Evolutionary conservation across 345 rosid species (phyloP).

Genomic region (Mercurialis annua): DNA sequence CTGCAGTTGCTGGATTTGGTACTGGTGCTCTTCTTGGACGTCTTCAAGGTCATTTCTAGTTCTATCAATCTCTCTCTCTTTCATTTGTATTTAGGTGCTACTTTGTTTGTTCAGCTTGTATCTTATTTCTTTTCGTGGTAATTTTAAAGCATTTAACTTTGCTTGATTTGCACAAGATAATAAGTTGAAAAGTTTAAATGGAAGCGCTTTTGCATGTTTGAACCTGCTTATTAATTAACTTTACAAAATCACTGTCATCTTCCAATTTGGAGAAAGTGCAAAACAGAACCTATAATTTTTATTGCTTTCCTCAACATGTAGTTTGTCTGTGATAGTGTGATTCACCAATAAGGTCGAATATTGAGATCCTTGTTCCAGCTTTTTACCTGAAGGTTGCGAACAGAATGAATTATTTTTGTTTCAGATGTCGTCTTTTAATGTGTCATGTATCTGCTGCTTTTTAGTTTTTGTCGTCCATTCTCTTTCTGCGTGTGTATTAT

Average conservation of each 20-base stretch:
- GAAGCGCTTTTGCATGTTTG: background rate
- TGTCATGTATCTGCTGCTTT: background rate
- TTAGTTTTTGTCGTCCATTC: background rate
- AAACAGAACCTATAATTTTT: background rate
- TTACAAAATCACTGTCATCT: background rate
- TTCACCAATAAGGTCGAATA: background rate
- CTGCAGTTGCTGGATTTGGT: slow-evolving; percentile 72
- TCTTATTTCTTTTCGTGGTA: slow-evolving; percentile 1
- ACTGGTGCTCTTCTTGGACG: slow-evolving; percentile 83
- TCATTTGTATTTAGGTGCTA: background rate
- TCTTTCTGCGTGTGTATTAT: background rate
- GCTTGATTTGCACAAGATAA: slow-evolving; percentile 7
- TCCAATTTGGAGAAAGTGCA: background rate
- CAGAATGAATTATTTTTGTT: background rate
- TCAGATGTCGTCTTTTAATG: background rate
- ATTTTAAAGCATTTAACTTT: slow-evolving; percentile 5
- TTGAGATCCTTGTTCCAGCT: background rate
- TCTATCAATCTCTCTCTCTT: background rate
- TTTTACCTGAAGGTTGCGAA: background rate
- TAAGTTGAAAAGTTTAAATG: background rate
- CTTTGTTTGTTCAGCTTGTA: slow-evolving; percentile 12
- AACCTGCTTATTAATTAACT: background rate
- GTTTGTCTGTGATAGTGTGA: background rate
- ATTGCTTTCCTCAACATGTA: background rate
- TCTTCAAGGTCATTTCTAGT: slow-evolving; percentile 55